Evolutionary conservation across 2,329 filamentous ascomycete species (phyloP).

Genomic region (Aspergillus pseudoglaucus): DNA sequence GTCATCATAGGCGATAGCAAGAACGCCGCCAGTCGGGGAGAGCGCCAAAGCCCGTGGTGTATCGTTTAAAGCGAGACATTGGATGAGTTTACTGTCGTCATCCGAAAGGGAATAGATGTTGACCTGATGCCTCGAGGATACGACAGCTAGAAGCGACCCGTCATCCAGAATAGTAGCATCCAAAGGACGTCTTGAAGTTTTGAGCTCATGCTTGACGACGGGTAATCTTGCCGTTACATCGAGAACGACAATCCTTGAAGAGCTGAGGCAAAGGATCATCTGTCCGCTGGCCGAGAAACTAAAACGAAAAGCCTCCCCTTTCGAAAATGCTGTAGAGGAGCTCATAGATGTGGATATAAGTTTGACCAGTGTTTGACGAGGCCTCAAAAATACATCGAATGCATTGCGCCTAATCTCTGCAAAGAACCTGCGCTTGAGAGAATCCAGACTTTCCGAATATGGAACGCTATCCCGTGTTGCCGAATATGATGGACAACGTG

Average conservation of each 20-base stretch:
- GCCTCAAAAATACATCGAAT: conserved; percentile 68
- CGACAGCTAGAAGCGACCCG: conserved; percentile 66
- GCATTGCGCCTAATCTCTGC: conserved; percentile 68
- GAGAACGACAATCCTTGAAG: conserved; percentile 74
- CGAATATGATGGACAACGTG: conserved; percentile 38
- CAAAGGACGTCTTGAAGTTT: conserved; percentile 67
- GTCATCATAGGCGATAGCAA: conserved; percentile 78
- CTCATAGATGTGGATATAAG: conserved; percentile 78
- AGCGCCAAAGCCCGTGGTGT: conserved; percentile 70
- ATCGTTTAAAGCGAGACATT: conserved; percentile 71
- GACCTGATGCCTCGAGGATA: conserved; percentile 76
- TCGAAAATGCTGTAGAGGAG: conserved; percentile 70
- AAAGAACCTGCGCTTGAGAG: conserved; percentile 60
- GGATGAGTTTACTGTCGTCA: conserved; percentile 61
- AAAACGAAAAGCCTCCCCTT: conserved; percentile 81
- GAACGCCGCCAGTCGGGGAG: conserved; percentile 71
- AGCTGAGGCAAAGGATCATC: conserved; percentile 73
- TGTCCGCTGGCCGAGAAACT: conserved; percentile 69
- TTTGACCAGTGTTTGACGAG: conserved; percentile 65
- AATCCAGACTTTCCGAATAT: conserved; percentile 34
- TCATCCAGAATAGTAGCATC: conserved; percentile 75
- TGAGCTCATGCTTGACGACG: conserved; percentile 67
- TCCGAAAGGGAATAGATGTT: conserved; percentile 71
- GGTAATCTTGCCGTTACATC: conserved; percentile 57
- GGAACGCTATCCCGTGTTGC: conserved; percentile 29